phyloP scores from a whole-genome alignment of 495 filamentous ascomycete species.

The Podospora conica region DNA sequence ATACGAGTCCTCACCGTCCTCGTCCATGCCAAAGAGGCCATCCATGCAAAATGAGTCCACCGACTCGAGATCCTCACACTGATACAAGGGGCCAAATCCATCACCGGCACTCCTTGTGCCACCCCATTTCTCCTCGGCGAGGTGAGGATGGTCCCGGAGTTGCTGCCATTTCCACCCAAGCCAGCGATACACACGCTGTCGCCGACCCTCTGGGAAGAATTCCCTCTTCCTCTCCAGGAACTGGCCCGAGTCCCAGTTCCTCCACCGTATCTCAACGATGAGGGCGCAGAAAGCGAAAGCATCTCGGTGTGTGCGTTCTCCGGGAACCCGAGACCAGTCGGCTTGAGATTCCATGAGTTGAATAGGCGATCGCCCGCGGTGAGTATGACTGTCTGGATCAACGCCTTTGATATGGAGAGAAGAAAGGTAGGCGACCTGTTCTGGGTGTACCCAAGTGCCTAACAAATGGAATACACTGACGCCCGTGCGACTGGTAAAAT shows the following conservation, averaged over 20 bases:
- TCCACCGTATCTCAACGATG: not conserved
- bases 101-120: not conserved
- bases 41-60: not conserved
- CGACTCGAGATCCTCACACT: not conserved
- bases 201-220: not conserved
- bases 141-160: not conserved
- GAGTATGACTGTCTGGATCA: not conserved
- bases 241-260: not conserved
- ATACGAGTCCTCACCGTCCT: not conserved
- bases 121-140: not conserved
- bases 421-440: not conserved
- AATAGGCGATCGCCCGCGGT: accelerated
- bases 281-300: not conserved
- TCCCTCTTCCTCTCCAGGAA: not conserved
- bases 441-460: not conserved
- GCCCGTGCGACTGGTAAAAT: not conserved
- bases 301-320: not conserved
- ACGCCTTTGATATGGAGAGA: not conserved
- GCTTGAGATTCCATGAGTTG: not conserved
- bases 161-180: not conserved
- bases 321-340: not conserved
- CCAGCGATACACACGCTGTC: not conserved
- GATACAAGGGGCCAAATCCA: not conserved
- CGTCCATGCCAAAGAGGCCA: not conserved
- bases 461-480: not conserved